Conservation (phyloP, 192 early-diverging fungal genomes). For the Obelidium mucronatum region DNA sequence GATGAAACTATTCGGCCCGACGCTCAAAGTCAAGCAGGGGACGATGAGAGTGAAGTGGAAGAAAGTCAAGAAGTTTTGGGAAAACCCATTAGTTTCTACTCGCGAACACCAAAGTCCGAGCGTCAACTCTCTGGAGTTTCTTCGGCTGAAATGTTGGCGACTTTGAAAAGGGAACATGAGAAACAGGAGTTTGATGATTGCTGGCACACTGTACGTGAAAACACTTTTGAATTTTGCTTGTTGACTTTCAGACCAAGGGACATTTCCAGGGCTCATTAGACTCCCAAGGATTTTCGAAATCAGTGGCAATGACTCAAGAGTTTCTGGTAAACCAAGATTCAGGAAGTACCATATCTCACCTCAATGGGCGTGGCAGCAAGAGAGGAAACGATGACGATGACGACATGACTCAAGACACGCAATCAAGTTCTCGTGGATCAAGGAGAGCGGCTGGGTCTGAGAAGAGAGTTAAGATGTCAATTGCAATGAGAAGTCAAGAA, state of each 20-base stretch:
- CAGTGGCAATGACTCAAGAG: neutral
- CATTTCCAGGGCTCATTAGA: neutral
- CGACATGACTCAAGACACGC: neutral
- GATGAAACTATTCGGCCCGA: neutral
- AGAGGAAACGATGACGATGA: neutral
- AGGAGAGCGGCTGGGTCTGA: neutral
- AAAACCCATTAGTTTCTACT: neutral
- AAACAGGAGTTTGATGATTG: neutral
- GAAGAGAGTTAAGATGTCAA: constrained; percentile 18
- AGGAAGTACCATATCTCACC: neutral
- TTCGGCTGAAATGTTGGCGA: neutral
- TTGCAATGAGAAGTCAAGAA: constrained; percentile 4
- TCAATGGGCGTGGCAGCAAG: neutral
- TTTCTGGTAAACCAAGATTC: neutral
- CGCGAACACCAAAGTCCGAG: neutral
- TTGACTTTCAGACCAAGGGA: neutral
- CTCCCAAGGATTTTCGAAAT: neutral
- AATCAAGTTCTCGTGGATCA: neutral
- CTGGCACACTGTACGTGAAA: neutral
- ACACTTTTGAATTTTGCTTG: neutral
- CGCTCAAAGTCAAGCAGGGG: neutral
- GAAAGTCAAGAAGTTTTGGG: constrained; percentile 13
- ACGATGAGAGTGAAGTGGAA: neutral
- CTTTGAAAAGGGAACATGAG: neutral
- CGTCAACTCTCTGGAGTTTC: no score